Evolutionary conservation across 345 rosid species (phyloP).

Genomic region (Rhodomyrtus tomentosa): DNA sequence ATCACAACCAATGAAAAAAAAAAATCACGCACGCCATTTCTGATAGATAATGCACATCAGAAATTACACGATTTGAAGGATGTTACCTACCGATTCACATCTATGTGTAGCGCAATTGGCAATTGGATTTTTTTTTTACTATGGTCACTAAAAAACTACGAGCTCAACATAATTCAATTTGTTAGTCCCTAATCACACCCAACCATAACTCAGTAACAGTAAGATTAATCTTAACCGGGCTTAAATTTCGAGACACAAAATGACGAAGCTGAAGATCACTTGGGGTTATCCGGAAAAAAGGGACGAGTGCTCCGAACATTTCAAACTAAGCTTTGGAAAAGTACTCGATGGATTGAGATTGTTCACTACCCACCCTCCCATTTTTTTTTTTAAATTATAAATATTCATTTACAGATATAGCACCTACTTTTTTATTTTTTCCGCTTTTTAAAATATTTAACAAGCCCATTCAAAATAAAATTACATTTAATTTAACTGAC

Average conservation of each 20-base stretch:
- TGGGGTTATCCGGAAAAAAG: neutral
- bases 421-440: no score
- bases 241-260: neutral
- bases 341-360: neutral
- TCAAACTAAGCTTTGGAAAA: neutral
- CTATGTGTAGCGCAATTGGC: no score
- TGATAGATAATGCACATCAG: no score
- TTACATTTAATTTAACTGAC: neutral
- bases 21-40: no score
- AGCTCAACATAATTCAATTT: neutral
- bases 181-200: neutral
- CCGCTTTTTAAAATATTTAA: neutral
- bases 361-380: no score
- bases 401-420: no score
- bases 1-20: no score
- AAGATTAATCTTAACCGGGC: neutral
- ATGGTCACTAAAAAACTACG: neutral
- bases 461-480: neutral
- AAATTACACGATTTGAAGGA: no score
- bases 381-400: no score
- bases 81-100: no score
- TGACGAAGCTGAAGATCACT: neutral
- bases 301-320: neutral
- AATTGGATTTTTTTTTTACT: no score
- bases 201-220: neutral